phyloP scores from a whole-genome alignment of 2,329 filamentous ascomycete genomes.

The Phialophora expanda region DNA sequence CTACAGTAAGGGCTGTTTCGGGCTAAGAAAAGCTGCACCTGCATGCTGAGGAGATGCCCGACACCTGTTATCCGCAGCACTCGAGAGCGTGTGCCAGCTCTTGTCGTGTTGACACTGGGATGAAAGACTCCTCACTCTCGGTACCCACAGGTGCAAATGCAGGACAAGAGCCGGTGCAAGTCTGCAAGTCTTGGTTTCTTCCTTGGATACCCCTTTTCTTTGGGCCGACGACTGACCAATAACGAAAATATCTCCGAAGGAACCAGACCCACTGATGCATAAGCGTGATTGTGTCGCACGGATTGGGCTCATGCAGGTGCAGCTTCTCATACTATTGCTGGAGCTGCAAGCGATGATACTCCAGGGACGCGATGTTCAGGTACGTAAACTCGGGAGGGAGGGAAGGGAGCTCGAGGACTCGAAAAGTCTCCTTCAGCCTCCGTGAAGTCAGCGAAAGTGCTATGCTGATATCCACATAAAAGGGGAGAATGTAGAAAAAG shows the following conservation, averaged over 20 bases:
- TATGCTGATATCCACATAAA: not conserved
- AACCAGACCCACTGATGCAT: slow-evolving; percentile 21
- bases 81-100: not conserved
- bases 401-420: not conserved
- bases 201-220: slow-evolving; percentile 25
- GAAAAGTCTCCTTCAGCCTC: slow-evolving; percentile 11
- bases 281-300: slow-evolving; percentile 29
- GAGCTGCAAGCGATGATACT: slow-evolving; percentile 10
- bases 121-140: slow-evolving; percentile 1
- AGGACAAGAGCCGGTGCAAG: slow-evolving; percentile 23
- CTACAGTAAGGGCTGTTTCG: slow-evolving; percentile 18
- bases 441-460: not conserved
- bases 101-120: slow-evolving; percentile 18
- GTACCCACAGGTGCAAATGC: slow-evolving; percentile 20
- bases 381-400: not conserved
- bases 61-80: not conserved
- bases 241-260: slow-evolving; percentile 24
- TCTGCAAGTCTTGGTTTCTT: slow-evolving; percentile 13
- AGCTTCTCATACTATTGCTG: slow-evolving; percentile 7
- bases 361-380: slow-evolving; percentile 10
- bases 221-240: slow-evolving; percentile 15
- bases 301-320: slow-evolving; percentile 12
- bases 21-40: slow-evolving; percentile 7
- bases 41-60: slow-evolving; percentile 1
- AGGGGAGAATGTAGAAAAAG: not conserved